A percentile compares a stretch with the other conserved stretches of the same genome.
Evolutionary conservation across 306 rosid species (phyloP).

Genomic region (Cucumis hystrix): DNA sequence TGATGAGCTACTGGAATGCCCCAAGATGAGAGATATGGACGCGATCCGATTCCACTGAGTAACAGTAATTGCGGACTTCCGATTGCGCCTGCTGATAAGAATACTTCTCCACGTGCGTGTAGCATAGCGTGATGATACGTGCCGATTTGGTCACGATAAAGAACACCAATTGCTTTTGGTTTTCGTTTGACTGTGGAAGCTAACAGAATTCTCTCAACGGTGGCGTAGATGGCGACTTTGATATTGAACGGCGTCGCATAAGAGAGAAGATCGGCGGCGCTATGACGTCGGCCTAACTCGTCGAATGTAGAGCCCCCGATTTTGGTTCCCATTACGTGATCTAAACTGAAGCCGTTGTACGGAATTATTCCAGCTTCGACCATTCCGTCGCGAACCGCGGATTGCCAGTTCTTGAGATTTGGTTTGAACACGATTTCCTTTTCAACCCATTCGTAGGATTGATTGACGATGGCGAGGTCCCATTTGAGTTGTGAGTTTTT

Average conservation of each 20-base stretch:
- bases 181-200: slow-evolving; percentile 11
- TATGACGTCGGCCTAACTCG: slow-evolving; percentile 40
- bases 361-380: slow-evolving; percentile 66
- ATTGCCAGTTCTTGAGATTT: slow-evolving; percentile 54
- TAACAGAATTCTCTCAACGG: slow-evolving; percentile 50
- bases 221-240: slow-evolving; percentile 45
- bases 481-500: slow-evolving; percentile 24
- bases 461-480: slow-evolving; percentile 43
- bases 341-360: slow-evolving; percentile 61
- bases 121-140: slow-evolving; percentile 48
- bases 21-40: slow-evolving; percentile 65
- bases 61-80: slow-evolving; percentile 87
- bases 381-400: slow-evolving; percentile 66
- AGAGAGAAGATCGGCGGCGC: slow-evolving; percentile 59
- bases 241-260: slow-evolving; percentile 30
- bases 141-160: slow-evolving; percentile 41
- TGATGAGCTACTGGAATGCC: slow-evolving; percentile 65
- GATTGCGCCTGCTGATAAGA: slow-evolving; percentile 67
- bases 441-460: slow-evolving; percentile 80
- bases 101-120: slow-evolving; percentile 50
- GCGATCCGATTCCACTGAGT: slow-evolving; percentile 70
- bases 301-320: slow-evolving; percentile 89
- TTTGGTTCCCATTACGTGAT: slow-evolving; percentile 59
- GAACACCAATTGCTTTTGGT: slow-evolving; percentile 37
- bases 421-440: slow-evolving; percentile 56